Evolutionary conservation across 1,139 yeast genomes (phyloP), one percentile per base, ranked within the genome.

Genomic region (Yamadazyma trypodendri): DNA sequence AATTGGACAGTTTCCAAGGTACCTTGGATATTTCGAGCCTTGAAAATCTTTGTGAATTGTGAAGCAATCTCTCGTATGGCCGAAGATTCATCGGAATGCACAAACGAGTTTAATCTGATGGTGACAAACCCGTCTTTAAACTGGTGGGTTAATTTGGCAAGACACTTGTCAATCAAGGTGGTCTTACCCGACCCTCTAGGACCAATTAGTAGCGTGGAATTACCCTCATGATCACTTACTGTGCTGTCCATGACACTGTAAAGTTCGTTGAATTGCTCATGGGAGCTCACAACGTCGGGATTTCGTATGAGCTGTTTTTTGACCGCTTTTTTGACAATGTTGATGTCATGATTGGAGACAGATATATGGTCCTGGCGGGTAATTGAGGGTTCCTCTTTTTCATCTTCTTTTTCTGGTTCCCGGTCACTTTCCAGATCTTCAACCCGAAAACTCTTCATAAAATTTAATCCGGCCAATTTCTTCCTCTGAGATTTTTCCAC

Each of bases 51-150:
- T 52, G 86, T 95, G 36, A 92, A 63, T 57, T 90, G 97, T 31
- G 84, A 68, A 0, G 96, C 95, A 40, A 92, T 84, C 48, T 88
- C 94, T 37, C 92, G 72, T 9, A 92, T 74, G 0, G 97, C 97
- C 37, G 76, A 67, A 35, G 71, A 74, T 52, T 92, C 98, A 50
- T 84, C 92, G 2, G 75, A 58, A 52, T 87, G 96, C 3, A 83
- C 72, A 24, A 73, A 63, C 0, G 97, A 96, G 43, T 84, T 81
- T 29, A 92, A 63, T 24, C 74, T 59, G 9, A 92, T 77, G 0
- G 75, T 68, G 15, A 90, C 66, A 54, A 81, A 88, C 34, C 74
- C 74, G 17, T 69, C 67, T 0, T 49, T 51, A 47, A 68, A 68
- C 29, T 63, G 55, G 2, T 40, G 21, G 2, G 62, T 49, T 17